These are phyloP conservation scores for Myxozyma mucilagina DNA, from an alignment of 805 yeast species.

Conservation along the genomic window DNA sequence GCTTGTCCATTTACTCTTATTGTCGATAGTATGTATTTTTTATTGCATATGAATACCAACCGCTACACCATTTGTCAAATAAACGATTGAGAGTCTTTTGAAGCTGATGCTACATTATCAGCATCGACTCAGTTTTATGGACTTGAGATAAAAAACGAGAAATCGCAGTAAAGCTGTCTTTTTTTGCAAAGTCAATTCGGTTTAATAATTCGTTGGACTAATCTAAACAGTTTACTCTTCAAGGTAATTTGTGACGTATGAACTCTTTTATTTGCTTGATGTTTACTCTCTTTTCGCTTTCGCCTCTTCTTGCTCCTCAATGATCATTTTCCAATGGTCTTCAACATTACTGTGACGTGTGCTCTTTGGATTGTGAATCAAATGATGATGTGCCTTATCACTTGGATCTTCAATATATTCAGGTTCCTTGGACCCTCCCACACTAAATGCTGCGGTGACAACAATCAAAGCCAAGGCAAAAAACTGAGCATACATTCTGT, in stretches of 20 bases:
- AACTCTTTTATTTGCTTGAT: neutral
- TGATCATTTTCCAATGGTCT: conserved; percentile 19
- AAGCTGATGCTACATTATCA: too few relatives aligned
- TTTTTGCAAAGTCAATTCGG: too few relatives aligned
- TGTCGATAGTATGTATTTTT: too few relatives aligned
- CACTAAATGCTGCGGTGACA: conserved; percentile 53
- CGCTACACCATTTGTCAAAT: too few relatives aligned
- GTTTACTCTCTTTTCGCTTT: neutral
- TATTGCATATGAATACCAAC: too few relatives aligned
- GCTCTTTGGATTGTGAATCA: conserved; percentile 14
- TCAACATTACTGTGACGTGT: neutral
- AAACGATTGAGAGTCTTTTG: too few relatives aligned
- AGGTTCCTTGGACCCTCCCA: conserved; percentile 40
- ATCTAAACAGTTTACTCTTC: neutral
- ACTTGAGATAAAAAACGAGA: too few relatives aligned
- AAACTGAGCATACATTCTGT: conserved; percentile 83
- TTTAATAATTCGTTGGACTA: neutral
- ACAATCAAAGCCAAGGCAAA: conserved; percentile 69
- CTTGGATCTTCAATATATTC: conserved; percentile 18
- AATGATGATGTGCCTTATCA: conserved; percentile 17
- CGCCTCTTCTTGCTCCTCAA: conserved; percentile 1
- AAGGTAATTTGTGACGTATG: neutral
- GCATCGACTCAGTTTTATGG: too few relatives aligned
- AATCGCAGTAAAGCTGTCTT: too few relatives aligned
- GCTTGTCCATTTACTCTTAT: too few relatives aligned